Conservation (phyloP, 257 asterid genomes). For the Nicotiana noctiflora region DNA sequence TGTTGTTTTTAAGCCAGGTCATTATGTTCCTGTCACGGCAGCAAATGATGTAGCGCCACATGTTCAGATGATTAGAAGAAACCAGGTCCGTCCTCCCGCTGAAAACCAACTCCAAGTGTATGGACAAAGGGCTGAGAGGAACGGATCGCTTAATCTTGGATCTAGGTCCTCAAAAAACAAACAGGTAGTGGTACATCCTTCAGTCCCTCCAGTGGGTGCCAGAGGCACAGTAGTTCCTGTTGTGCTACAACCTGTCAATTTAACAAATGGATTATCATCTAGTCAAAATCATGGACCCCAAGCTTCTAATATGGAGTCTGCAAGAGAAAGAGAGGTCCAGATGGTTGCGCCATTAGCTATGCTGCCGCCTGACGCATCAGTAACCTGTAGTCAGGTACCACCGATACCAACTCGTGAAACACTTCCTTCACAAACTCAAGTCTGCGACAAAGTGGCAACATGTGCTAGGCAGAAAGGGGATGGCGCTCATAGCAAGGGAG, state of each 20-base stretch:
- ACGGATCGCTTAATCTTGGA: slow-evolving; percentile 4
- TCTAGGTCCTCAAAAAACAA: slow-evolving; percentile 35
- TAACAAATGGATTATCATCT: slow-evolving; percentile 26
- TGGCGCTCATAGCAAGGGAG: slow-evolving; percentile 15
- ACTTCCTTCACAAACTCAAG: slow-evolving; percentile 22
- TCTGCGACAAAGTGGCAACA: slow-evolving; percentile 26
- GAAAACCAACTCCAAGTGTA: slow-evolving; percentile 17
- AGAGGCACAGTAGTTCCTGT: slow-evolving; percentile 62
- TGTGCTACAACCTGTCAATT: slow-evolving; percentile 46
- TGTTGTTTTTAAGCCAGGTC: slow-evolving; percentile 83
- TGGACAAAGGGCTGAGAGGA: slow-evolving; percentile 10
- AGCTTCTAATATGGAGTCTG: slow-evolving; percentile 20
- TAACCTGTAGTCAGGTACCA: slow-evolving; percentile 40
- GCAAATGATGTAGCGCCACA: slow-evolving; percentile 84
- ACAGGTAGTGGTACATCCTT: slow-evolving; percentile 27
- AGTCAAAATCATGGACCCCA: slow-evolving; percentile 23
- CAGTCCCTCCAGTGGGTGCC: slow-evolving; percentile 41
- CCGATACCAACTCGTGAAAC: slow-evolving; percentile 16
- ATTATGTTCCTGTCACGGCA: slow-evolving; percentile 55
- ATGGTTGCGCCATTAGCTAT: slow-evolving; percentile 60
- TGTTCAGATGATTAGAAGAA: slow-evolving; percentile 61
- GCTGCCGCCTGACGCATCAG: slow-evolving; percentile 51
- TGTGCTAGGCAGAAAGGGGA: slow-evolving; percentile 24
- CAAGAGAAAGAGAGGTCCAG: slow-evolving; percentile 51
- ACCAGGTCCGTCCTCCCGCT: slow-evolving; percentile 32